Evolutionary conservation across 1,139 yeast genomes (phyloP).

Genomic region (Wickerhamomyces sp.): DNA sequence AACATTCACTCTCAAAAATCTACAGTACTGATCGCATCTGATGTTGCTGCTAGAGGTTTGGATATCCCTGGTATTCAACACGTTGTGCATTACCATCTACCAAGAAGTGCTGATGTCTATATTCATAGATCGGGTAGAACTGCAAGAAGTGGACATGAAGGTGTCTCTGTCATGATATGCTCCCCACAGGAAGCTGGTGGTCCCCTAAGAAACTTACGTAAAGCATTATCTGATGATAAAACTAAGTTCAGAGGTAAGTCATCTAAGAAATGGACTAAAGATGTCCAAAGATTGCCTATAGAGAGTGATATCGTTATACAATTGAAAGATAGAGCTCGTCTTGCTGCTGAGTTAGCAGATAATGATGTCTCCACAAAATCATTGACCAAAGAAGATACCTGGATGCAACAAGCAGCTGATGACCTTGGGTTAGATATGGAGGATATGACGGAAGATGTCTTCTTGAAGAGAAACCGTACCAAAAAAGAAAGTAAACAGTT

Average conservation of each 20-base stretch:
- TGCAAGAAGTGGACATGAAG: constrained; percentile 91
- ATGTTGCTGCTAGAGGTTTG: constrained; percentile 97
- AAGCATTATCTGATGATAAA: constrained; percentile 43
- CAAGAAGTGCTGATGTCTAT: constrained; percentile 91
- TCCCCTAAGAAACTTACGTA: constrained; percentile 72
- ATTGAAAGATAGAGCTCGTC: constrained; percentile 58
- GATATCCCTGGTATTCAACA: constrained; percentile 91
- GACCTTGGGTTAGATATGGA: constrained; percentile 73
- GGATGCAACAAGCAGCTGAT: constrained; percentile 90
- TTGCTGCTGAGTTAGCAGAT: constrained; percentile 76
- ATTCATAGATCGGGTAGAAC: constrained; percentile 98
- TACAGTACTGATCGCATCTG: constrained; percentile 85
- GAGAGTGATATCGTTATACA: constrained; percentile 72
- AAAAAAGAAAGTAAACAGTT: constrained; percentile 54
- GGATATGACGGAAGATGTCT: constrained; percentile 65
- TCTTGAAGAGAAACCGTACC: constrained; percentile 56
- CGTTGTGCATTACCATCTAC: constrained; percentile 93
- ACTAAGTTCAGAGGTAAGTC: constrained; percentile 26
- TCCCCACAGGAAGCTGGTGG: constrained; percentile 94
- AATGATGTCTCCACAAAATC: constrained; percentile 55
- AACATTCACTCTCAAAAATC: constrained; percentile 41
- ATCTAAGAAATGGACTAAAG: constrained; percentile 42
- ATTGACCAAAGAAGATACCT: constrained; percentile 63
- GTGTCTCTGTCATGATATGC: constrained; percentile 88
- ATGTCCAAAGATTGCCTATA: constrained; percentile 69